Evolutionary conservation across 257 asterid genomes (phyloP).

Genomic region (Solanum sparsipilum): DNA sequence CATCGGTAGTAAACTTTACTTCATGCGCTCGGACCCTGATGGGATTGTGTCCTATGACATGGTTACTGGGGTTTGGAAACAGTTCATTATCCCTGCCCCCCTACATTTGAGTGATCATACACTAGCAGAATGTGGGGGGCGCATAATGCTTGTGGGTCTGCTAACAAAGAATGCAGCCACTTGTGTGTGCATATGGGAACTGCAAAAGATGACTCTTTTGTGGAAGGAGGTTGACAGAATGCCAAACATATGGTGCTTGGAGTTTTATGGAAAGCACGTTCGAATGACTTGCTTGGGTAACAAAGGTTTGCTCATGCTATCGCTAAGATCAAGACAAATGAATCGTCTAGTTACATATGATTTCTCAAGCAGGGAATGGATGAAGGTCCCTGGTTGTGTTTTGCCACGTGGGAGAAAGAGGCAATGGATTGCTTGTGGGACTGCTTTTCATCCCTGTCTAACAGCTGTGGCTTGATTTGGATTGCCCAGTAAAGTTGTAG

Average conservation of each 20-base stretch:
- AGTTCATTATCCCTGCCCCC: constrained; percentile 60
- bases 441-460: constrained; percentile 76
- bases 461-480: constrained; percentile 56
- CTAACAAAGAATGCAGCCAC: constrained; percentile 88
- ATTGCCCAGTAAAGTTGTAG: background rate
- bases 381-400: constrained; percentile 79
- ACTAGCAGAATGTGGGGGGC: constrained; percentile 70
- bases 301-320: constrained; percentile 80
- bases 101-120: constrained; percentile 52
- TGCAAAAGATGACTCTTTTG: constrained; percentile 90
- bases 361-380: constrained; percentile 65
- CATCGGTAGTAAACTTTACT: constrained; percentile 43
- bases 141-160: constrained; percentile 87
- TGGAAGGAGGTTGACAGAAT: constrained; percentile 99
- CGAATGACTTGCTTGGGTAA: constrained; percentile 94
- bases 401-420: constrained; percentile 66
- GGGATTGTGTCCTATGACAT: constrained; percentile 69
- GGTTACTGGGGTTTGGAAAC: constrained; percentile 59
- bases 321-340: constrained; percentile 78
- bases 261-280: constrained; percentile 96
- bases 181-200: constrained; percentile 96
- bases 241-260: constrained; percentile 99
- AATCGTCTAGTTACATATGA: constrained; percentile 70
- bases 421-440: constrained; percentile 86
- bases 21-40: constrained; percentile 80